A percentile compares a stretch with the other conserved stretches of the same genome.
Evolutionary conservation across 2,329 filamentous ascomycete genomes (phyloP).

Genomic region (Penicillium sp.): DNA sequence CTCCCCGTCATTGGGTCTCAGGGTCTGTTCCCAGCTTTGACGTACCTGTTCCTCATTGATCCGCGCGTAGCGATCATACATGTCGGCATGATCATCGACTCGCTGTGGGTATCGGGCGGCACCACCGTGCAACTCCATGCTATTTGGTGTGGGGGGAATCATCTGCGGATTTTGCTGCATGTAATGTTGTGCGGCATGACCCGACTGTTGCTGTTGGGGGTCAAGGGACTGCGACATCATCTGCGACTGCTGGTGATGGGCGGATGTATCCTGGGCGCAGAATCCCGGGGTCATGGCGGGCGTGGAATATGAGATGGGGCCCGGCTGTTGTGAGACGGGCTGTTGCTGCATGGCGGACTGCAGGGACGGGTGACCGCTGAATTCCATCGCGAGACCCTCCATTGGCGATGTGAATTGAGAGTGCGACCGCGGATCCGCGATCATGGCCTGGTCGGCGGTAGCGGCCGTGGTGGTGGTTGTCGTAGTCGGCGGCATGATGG

Average conservation of each 20-base stretch:
- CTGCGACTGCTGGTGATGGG: constrained; percentile 7
- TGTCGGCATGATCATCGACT: constrained; percentile 36
- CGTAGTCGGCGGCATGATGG: constrained; percentile 30
- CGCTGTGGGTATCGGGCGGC: constrained; percentile 37
- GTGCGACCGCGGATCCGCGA: constrained; percentile 21
- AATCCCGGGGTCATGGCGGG: constrained; percentile 29
- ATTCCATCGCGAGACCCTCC: constrained; percentile 33
- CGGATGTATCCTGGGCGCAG: constrained; percentile 27
- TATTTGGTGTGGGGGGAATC: constrained; percentile 46
- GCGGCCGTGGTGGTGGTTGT: constrained; percentile 3
- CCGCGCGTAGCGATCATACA: constrained; percentile 42
- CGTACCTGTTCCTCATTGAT: constrained; percentile 41
- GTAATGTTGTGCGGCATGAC: constrained; percentile 23
- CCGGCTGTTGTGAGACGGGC: constrained; percentile 17
- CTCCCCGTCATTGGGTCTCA: no score
- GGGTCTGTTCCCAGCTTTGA: background rate
- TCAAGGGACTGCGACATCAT: constrained; percentile 12
- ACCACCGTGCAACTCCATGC: constrained; percentile 43
- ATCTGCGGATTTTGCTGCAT: constrained; percentile 29
- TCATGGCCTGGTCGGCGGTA: constrained; percentile 22
- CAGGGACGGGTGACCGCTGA: constrained; percentile 13
- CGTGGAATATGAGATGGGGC: constrained; percentile 26
- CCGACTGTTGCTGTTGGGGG: constrained; percentile 3
- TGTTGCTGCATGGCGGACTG: constrained; percentile 7
- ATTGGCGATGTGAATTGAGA: constrained; percentile 28